Conservation (phyloP, 306 rosid species). For the Cyamopsis tetragonoloba region DNA sequence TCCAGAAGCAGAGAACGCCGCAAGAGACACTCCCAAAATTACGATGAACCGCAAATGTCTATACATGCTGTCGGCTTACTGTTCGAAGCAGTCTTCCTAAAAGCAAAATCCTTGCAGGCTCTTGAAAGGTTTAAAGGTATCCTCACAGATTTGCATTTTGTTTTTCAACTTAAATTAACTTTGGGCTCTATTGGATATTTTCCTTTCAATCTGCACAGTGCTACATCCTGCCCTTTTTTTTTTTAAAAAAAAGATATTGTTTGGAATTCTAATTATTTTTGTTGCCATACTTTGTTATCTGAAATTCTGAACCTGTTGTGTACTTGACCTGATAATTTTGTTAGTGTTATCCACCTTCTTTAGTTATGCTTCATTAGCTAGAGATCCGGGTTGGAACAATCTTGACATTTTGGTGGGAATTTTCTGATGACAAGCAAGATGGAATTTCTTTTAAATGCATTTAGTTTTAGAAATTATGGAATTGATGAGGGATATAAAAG, state of each 20-base stretch:
- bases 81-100: constrained; percentile 78
- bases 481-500: constrained; percentile 4
- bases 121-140: constrained; percentile 81
- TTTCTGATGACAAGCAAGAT: background rate
- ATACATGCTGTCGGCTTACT: constrained; percentile 70
- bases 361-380: background rate
- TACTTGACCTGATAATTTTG: background rate
- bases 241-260: too few relatives aligned
- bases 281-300: constrained; percentile 3
- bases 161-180: constrained; percentile 2
- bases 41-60: constrained; percentile 55
- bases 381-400: background rate
- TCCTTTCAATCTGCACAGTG: background rate
- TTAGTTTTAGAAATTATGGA: background rate
- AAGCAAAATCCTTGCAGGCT: constrained; percentile 72
- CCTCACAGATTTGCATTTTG: background rate
- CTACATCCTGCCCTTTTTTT: too few relatives aligned
- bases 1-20: constrained; percentile 47
- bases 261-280: background rate
- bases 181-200: constrained; percentile 13
- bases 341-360: background rate
- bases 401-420: background rate
- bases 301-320: background rate
- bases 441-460: background rate
- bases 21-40: constrained; percentile 52